These are phyloP conservation scores for Camptophora hylomeconis DNA, from an alignment of 2,329 filamentous ascomycete genomes.

Conservation along the genomic window DNA sequence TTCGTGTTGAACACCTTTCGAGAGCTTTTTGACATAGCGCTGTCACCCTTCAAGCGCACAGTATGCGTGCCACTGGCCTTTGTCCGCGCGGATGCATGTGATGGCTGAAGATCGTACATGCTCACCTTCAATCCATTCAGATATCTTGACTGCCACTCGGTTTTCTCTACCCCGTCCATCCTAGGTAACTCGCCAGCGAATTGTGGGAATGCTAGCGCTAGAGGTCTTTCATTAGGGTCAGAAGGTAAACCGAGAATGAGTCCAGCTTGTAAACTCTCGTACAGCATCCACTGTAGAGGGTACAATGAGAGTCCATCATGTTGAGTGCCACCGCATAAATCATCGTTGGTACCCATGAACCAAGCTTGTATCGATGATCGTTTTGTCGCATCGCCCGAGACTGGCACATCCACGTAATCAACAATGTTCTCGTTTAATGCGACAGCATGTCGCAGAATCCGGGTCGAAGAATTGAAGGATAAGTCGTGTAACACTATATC, in stretches of 20 bases:
- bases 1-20: conserved; percentile 11
- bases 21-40: conserved; percentile 8
- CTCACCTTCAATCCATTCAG: conserved; percentile 11
- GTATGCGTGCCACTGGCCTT: conserved; percentile 8
- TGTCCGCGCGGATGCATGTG: conserved; percentile 6
- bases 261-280: conserved; percentile 22
- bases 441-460: conserved; percentile 26
- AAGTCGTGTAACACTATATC: conserved; percentile 20
- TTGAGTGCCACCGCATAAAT: conserved; percentile 25
- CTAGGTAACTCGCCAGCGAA: conserved; percentile 12
- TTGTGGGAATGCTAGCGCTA: conserved; percentile 13
- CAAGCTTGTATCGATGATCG: conserved; percentile 25
- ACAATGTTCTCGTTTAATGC: conserved; percentile 26
- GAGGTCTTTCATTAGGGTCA: conserved; percentile 5
- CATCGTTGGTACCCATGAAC: conserved; percentile 27
- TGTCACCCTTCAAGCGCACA: conserved; percentile 9
- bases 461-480: conserved; percentile 23
- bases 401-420: conserved; percentile 16
- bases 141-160: conserved; percentile 13
- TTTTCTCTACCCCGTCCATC: conserved; percentile 9
- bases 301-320: conserved; percentile 29
- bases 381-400: conserved; percentile 12
- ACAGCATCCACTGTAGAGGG: conserved; percentile 31
- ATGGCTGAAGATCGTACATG: conserved; percentile 12
- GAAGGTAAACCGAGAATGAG: conserved; percentile 20